These are phyloP conservation scores for Stagonosporopsis tanaceti DNA, from an alignment of 2,329 filamentous ascomycete species.

Conservation along the genomic window DNA sequence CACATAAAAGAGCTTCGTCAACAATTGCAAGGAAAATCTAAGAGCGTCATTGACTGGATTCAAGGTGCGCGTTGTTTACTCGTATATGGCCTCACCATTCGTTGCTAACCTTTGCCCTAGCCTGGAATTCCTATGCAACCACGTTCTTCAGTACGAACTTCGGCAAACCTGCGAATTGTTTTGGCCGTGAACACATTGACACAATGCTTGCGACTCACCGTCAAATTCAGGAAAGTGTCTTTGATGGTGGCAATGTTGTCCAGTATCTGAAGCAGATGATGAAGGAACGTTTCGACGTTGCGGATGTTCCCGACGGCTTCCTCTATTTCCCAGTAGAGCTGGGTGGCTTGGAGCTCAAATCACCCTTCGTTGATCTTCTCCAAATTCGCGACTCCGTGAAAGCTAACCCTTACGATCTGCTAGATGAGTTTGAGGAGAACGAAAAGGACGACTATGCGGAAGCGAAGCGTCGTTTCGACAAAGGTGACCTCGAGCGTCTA, in stretches of 20 bases:
- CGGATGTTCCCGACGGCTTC: constrained; percentile 59
- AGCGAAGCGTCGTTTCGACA: constrained; percentile 42
- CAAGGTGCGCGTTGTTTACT: constrained; percentile 22
- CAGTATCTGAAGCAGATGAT: constrained; percentile 58
- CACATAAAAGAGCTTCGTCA: constrained; percentile 42
- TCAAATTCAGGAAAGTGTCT: constrained; percentile 59
- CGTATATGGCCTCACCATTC: too few species aligned
- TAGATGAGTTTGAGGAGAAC: constrained; percentile 53
- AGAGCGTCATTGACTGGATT: constrained; percentile 46
- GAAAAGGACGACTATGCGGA: constrained; percentile 48
- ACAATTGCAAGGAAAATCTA: constrained; percentile 40
- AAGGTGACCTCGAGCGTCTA: constrained; percentile 17
- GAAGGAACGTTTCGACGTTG: constrained; percentile 59
- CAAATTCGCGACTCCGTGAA: constrained; percentile 50
- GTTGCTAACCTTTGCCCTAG: constrained; percentile 18
- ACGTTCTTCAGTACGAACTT: constrained; percentile 64
- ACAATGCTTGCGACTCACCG: constrained; percentile 61
- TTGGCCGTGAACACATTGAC: constrained; percentile 61
- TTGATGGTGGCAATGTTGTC: constrained; percentile 47
- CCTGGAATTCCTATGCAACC: constrained; percentile 63
- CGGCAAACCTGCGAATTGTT: constrained; percentile 61
- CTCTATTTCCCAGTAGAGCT: constrained; percentile 62
- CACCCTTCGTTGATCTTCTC: constrained; percentile 59
- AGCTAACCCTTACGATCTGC: constrained; percentile 49
- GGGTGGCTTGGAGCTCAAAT: constrained; percentile 60